Evolutionary conservation across 179 eudicot species (phyloP).

Genomic region (Actinidia arguta): DNA sequence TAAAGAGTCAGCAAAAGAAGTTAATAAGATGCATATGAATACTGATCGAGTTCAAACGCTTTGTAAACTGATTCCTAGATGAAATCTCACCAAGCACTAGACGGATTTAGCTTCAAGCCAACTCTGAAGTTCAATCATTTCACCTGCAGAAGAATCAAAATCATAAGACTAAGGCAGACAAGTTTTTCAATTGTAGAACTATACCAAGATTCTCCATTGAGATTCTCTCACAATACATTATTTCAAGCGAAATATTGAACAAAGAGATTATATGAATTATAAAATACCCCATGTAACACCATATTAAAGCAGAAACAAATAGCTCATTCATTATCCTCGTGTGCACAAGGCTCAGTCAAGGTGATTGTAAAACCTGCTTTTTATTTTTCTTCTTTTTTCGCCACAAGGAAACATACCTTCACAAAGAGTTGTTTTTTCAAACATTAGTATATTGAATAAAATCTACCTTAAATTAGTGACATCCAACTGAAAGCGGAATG

Average conservation of each 20-base stretch:
- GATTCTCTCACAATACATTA: background rate
- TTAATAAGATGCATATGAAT: no score
- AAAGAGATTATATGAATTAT: background rate
- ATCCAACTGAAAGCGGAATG: no score
- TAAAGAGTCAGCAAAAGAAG: no score
- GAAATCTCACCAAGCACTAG: conserved; percentile 67
- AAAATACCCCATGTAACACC: background rate
- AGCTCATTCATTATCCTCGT: no score
- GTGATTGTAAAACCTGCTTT: no score
- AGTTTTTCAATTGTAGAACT: background rate
- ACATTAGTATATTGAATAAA: no score
- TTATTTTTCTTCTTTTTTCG: no score
- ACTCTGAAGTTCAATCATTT: conserved; percentile 48
- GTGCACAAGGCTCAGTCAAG: no score
- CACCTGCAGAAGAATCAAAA: conserved; percentile 39
- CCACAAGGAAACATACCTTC: no score
- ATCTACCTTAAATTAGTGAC: no score
- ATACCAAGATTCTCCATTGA: background rate
- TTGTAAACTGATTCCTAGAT: background rate
- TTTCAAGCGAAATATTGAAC: background rate
- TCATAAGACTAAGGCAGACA: background rate
- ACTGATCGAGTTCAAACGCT: background rate
- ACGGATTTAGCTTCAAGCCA: conserved; percentile 79
- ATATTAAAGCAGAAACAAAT: no score
- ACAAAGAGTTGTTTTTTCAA: no score